phyloP scores from a whole-genome alignment of 495 filamentous ascomycete genomes.

The Thermothielavioides terrestris region DNA sequence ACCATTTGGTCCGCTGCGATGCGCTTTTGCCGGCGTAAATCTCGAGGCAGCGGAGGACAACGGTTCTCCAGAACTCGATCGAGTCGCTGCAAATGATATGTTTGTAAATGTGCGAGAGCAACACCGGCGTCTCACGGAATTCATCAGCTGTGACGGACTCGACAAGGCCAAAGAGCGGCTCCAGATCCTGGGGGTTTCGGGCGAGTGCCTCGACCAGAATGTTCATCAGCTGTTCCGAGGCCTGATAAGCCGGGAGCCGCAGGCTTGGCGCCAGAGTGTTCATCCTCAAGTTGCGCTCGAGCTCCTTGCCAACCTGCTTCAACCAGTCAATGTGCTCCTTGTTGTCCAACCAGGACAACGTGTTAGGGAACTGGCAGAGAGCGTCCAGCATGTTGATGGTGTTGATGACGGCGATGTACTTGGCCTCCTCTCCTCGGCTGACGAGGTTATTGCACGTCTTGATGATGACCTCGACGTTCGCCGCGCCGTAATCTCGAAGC shows the following conservation, averaged over 20 bases:
- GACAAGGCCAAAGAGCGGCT: slow-evolving; percentile 76
- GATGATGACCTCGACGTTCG: slow-evolving; percentile 62
- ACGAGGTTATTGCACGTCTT: slow-evolving; percentile 53
- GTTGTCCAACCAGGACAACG: slow-evolving; percentile 66
- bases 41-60: slow-evolving; percentile 80
- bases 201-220: slow-evolving; percentile 73
- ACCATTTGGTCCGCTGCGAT: slow-evolving; percentile 84
- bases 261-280: slow-evolving; percentile 61
- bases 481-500: slow-evolving; percentile 63
- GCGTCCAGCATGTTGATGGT: slow-evolving; percentile 77
- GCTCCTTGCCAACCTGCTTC: slow-evolving; percentile 65
- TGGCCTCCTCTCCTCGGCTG: slow-evolving; percentile 52
- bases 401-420: slow-evolving; percentile 69
- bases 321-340: slow-evolving; percentile 59
- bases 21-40: slow-evolving; percentile 70
- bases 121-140: slow-evolving; percentile 62
- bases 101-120: slow-evolving; percentile 76
- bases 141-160: slow-evolving; percentile 77
- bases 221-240: slow-evolving; percentile 77
- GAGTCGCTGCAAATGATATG: slow-evolving; percentile 78
- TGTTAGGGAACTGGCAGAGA: slow-evolving; percentile 51
- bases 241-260: slow-evolving; percentile 81
- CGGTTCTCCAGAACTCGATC: slow-evolving; percentile 77
- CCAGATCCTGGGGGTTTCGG: slow-evolving; percentile 67
- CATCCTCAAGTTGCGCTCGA: slow-evolving; percentile 61